A percentile compares a stretch with the other conserved stretches of the same genome.
Evolutionary conservation across 805 yeast species (phyloP).

Genomic region (Candida pseudofarinosa): DNA sequence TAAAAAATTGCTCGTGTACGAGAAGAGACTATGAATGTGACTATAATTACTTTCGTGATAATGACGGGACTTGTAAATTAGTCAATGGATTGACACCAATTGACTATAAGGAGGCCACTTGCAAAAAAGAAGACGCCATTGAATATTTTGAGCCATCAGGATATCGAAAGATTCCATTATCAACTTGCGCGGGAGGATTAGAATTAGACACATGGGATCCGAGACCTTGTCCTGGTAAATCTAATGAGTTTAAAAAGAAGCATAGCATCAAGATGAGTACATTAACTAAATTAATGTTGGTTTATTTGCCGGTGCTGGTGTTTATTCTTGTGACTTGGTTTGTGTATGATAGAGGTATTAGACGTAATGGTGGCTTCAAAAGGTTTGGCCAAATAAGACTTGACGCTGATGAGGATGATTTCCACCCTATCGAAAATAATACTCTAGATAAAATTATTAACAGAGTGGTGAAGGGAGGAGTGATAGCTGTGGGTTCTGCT

Average conservation of each 20-base stretch:
- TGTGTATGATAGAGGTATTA: constrained; percentile 76
- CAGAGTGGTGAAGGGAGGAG: constrained; percentile 53
- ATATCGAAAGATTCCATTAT: constrained; percentile 77
- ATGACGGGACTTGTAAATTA: constrained; percentile 81
- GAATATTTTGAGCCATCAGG: constrained; percentile 90
- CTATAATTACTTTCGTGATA: constrained; percentile 65
- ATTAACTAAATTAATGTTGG: constrained; percentile 46
- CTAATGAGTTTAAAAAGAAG: constrained; percentile 53
- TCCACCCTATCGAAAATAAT: constrained; percentile 61
- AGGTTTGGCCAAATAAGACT: constrained; percentile 83
- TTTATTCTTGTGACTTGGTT: constrained; percentile 56
- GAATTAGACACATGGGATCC: constrained; percentile 62
- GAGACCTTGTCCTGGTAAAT: constrained; percentile 85
- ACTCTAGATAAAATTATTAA: constrained; percentile 57
- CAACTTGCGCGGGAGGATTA: constrained; percentile 82
- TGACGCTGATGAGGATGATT: constrained; percentile 55
- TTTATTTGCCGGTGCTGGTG: constrained; percentile 45
- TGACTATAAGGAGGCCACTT: constrained; percentile 54
- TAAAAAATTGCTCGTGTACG: constrained; percentile 75
- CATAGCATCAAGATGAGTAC: constrained; percentile 55
- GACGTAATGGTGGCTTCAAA: constrained; percentile 70
- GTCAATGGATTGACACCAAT: constrained; percentile 70
- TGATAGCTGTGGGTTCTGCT: constrained; percentile 40
- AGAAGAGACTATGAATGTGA: constrained; percentile 90
- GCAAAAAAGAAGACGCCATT: constrained; percentile 52